Evolutionary conservation across 768 basidiomycete genomes (phyloP), one percentile per base, ranked within the genome.

Genomic region (Chalciporus sphaerocephalus): DNA sequence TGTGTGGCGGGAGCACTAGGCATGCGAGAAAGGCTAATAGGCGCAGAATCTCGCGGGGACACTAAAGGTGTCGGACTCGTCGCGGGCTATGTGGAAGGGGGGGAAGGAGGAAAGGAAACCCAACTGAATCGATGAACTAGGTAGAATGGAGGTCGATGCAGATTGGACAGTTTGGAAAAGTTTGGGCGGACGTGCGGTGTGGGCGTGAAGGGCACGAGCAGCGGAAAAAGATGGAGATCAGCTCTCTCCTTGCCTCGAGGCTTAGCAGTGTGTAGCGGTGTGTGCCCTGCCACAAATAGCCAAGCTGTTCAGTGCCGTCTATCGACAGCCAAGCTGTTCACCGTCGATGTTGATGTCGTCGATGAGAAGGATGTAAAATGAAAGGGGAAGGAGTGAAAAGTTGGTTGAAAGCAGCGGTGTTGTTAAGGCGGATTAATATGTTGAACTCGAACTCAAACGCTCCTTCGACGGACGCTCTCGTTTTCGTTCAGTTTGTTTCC

Each of bases 1-100:
- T 66, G 58, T 60, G 66, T 50, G 57, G 69, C 51, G 47, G 69
- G 64, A 52, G 66, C 66, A 58, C 65, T 71, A 62, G 67, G 73
- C 73, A 74, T 75, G 48, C 73, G 71, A 69, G 44, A 55, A 46
- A 36, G 24, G 16, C 34, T 40, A 48, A 60, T 42, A 55, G 40
- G 42, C 11, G 32, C 51, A 50, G 60, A 53, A 49, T 61, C 56
- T 62, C 55, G 55, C 59, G 51, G 50, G 51, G 56, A 52, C 55
- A 53, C 49, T 47, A 50, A 27, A 46, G 48, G 58, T 54, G 54
- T 48, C 58, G 54, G 53, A 53, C 46, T 58, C 23, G 58, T 55
- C 51, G 55, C 50, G 54, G 51, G 64, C 50, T 59, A 51, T 54
- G 61, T 53, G 42, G 53, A 52, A 52, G 50, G 48, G 41, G 37